Evolutionary conservation across 176 grass and related monocot genomes (phyloP), one percentile per base, ranked within the genome.

Genomic region (Miscanthus lutarioriparius): DNA sequence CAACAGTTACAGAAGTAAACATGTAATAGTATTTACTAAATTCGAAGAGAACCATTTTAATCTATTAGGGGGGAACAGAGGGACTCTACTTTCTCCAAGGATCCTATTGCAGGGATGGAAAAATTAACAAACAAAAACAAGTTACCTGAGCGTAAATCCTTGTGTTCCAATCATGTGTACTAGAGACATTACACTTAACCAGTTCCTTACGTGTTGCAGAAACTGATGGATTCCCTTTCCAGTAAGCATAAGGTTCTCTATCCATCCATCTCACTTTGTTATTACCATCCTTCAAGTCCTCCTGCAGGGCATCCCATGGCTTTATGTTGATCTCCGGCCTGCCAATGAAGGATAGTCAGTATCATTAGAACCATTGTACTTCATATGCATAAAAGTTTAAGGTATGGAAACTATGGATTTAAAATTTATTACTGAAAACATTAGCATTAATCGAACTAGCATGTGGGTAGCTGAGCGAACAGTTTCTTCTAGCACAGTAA

Each of bases 261-360:
- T 91, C 64, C 40, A 82, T 86, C 91, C 93, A 96, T 70, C 5
- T 82, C 49, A 89, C 58, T 59, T 51, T 87, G 5, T 56, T 78
- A 76, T 92, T 99, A 36, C 78, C 88, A 72, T 86, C 48, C 74
- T 92, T 79, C 61, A 99, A 49, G 27, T 87, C 93, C 40, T 72
- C 43, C 63, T 23, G 72, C 78, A 99, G 48, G 10, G 47, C 30
- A 82, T 89, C 89, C 96, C 93, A 99, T 15, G 93, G 91, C 47
- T 99, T 92, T 87, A 99, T 89, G 79, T 94, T 96, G 84, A 96
- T 91, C 91, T 99, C 96, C 0, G 93, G 87, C 96, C 96, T 99
- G 61, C 43, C 40, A 86, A 17, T 2, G 35, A 87, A 41, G 23
- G 63, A 59, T 3, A 69, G 12, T 25, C 53, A 32, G 70, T 76